Base-by-base conservation (phyloP, 2,329 filamentous ascomycete genomes). In the Cadophora luteo-olivacea region DNA sequence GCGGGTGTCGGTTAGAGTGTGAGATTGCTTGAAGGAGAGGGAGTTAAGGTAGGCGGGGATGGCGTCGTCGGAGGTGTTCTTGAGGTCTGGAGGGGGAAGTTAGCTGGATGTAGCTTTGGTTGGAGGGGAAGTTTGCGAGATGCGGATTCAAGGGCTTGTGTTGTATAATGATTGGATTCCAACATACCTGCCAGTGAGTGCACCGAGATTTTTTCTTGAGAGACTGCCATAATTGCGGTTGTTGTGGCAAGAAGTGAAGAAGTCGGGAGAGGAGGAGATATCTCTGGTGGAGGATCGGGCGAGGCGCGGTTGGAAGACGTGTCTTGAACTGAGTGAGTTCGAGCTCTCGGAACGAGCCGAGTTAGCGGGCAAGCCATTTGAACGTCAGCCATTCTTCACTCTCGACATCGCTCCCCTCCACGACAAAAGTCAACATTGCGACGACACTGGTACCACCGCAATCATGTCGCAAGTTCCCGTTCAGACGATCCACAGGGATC, bases 401-500 rank as follows among this genome's bases (percentile, higher is more conserved):
- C 48, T 41, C 22, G 25, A 38, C 41, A 16, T 22, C 45, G 32
- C 38, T 38, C 32, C 22, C 22, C 22, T 16, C 36, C 54, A 9
- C 54, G 19, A 60, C 19, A 29, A 29, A 60, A 45, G 14, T 29
- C 52, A 52, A 57, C 52, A 66, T 51, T 49, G 51, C 66, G 33
- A 55, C 60, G 33, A 64, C 11, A 60, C 16, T 49, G 8, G 54
- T 22, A 49, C 5, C n/a, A 66, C 61, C 67, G 69, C 72, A 78
- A 83, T 72, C 64, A 98, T 98, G 95, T 91, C 92, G 76, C 90
- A 96, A 83, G 86, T 91, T 74, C 87, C 92, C 73, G 91, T 93
- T 75, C 96, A 99, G 86, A 96, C 94, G 84, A 97, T 99, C 88
- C 92, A 97, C 84, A 84, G 96, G 88, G 97, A 99, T 91, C 95